A percentile compares a stretch with the other conserved stretches of the same genome.
phyloP scores from a whole-genome alignment of 768 basidiomycete genomes.

The Boletus reticulatus region DNA sequence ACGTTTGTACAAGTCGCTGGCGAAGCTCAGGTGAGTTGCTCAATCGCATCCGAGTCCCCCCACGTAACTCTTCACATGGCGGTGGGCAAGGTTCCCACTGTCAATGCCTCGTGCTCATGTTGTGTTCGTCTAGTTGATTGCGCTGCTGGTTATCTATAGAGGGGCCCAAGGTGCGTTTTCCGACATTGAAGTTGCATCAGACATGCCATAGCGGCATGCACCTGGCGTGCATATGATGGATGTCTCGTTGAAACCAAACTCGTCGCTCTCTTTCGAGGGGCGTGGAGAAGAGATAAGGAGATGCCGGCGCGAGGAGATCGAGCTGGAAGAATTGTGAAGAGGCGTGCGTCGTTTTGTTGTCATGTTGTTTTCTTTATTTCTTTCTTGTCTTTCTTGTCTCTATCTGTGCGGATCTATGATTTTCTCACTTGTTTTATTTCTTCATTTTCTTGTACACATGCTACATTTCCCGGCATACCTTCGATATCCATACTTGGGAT shows the following conservation, averaged over 20 bases:
- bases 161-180: constrained; percentile 33
- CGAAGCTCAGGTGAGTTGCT: constrained; percentile 30
- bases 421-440: not conserved
- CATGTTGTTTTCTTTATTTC: no score
- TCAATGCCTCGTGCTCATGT: not conserved
- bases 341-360: no score
- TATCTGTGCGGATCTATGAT: not conserved
- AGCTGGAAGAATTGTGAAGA: not conserved
- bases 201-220: not conserved
- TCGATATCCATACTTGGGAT: no score
- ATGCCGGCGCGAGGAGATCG: constrained; percentile 42
- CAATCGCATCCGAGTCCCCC: not conserved
- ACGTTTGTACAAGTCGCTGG: constrained; percentile 35
- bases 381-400: no score
- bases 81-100: not conserved
- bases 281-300: constrained; percentile 54
- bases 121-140: constrained; percentile 31
- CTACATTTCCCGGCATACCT: no score
- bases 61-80: no score
- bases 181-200: constrained; percentile 25
- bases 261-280: not conserved
- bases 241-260: not conserved
- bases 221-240: constrained; percentile 2
- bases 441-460: not conserved
- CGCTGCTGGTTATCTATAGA: constrained; percentile 38